Percentiles rank a stretch among this genome's conserved stretches.
These are phyloP conservation scores for Tarenaya hassleriana DNA, from an alignment of 345 rosid species.

Conservation along the genomic window DNA sequence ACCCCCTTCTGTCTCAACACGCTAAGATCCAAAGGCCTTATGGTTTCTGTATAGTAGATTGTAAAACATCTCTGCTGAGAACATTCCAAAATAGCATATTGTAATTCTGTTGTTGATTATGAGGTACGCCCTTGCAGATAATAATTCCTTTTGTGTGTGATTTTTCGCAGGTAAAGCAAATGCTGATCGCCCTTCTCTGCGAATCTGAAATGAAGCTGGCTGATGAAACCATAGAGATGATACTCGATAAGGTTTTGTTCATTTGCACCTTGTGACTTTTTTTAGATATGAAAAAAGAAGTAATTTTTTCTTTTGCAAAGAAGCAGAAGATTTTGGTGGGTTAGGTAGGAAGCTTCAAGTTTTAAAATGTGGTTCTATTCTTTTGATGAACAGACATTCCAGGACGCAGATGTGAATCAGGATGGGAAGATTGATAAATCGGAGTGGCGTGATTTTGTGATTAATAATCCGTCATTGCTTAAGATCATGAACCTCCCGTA, in stretches of 20 bases:
- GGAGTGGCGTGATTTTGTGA: conserved; percentile 82
- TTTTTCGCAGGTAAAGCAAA: conserved; percentile 82
- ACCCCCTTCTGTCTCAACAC: not conserved
- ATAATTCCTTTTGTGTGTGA: conserved; percentile 27
- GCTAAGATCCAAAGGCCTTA: not conserved
- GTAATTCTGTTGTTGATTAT: conserved; percentile 11
- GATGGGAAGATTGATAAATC: conserved; percentile 81
- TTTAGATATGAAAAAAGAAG: not conserved
- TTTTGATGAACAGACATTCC: conserved; percentile 54
- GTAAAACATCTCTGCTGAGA: not conserved
- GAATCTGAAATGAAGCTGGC: conserved; percentile 97
- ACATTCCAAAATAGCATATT: not conserved
- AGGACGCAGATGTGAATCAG: conserved; percentile 70
- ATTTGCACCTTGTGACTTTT: too few species aligned
- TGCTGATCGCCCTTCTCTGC: conserved; percentile 90
- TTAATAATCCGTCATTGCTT: conserved; percentile 72
- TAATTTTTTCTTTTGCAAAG: not conserved
- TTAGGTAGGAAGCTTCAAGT: too few species aligned
- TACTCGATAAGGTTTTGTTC: conserved; percentile 88
- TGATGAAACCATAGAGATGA: conserved; percentile 84
- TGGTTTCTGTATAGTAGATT: not conserved
- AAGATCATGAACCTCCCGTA: conserved; percentile 95
- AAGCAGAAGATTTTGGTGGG: not conserved
- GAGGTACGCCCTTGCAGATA: conserved; percentile 22
- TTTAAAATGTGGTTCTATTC: not conserved